Evolutionary conservation across 495 filamentous ascomycete genomes (phyloP), one percentile per base, ranked within the genome.

Genomic region (Mytilinidion resinicola): DNA sequence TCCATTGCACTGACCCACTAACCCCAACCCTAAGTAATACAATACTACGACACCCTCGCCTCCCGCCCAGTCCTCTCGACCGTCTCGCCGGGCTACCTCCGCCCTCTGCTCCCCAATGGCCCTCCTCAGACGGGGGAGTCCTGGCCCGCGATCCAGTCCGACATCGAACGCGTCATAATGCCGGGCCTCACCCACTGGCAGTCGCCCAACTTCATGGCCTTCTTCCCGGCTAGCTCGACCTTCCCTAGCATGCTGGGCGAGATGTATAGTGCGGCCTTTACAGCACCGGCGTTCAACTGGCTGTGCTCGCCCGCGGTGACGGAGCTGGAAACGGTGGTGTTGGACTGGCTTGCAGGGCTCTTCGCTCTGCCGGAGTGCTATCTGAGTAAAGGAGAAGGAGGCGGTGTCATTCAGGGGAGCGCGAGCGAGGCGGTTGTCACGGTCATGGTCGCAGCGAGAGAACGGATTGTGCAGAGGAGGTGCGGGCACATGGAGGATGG

Each of bases 161-260:
- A 97, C 71, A 84, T 97, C 48, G 88, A 91, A 64, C 70, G 80
- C 12, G 90, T 93, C 66, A 96, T 97, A 70, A 84, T 96, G 70
- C 93, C 93, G 0, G 93, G 93, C 3, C 74, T 98, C 53, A 98
- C 93, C 0, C 93, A 97, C 73, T 98, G 93, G 78, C 89, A 96
- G 71, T 88, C 85, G 3, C 93, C 93, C 1, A 92, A 93, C 70
- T 98, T 96, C 80, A 88, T 96, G 81, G 93, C 93, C 37, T 98
- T 91, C 81, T 98, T 88, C 73, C 90, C 93, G 12, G 90, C 90
- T 15, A 81, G 80, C 39, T 85, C 85, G 49, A 86, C 85, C 39
- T 96, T 87, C 73, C 91, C 93, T 0, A 85, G 83, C 46, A 89
- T 96, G 69, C 83, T 98, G 3, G 93, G 91, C 4, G 93, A 98